Evolutionary conservation across 2,329 filamentous ascomycete genomes (phyloP).

Genomic region (Fusarium lateritium): DNA sequence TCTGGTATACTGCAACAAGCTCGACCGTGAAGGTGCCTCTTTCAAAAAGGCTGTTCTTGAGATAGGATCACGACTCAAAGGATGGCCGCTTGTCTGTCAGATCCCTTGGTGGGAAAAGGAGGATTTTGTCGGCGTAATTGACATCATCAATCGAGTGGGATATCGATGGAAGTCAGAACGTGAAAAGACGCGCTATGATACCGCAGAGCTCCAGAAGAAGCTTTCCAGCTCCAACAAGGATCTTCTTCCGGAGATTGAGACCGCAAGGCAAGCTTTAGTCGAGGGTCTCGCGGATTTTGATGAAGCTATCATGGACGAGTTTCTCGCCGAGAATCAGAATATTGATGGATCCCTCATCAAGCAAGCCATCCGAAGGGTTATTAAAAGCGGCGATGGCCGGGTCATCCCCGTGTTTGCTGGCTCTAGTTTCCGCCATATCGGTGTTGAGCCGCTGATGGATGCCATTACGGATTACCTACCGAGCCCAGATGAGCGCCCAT

Average conservation of each 20-base stretch:
- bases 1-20: conserved; percentile 83
- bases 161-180: conserved; percentile 75
- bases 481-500: conserved; percentile 83
- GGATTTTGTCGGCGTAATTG: conserved; percentile 85
- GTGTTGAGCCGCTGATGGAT: conserved; percentile 92
- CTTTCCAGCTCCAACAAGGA: conserved; percentile 63
- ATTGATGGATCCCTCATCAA: conserved; percentile 78
- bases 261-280: conserved; percentile 82
- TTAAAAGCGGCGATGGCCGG: conserved; percentile 77
- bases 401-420: conserved; percentile 91
- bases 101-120: conserved; percentile 95
- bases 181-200: conserved; percentile 56
- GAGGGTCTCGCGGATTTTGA: conserved; percentile 92
- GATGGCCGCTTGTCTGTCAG: conserved; percentile 92
- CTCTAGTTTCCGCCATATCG: conserved; percentile 93
- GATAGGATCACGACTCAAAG: conserved; percentile 82
- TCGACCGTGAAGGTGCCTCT: conserved; percentile 81
- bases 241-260: conserved; percentile 77
- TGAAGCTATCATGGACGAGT: conserved; percentile 86
- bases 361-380: conserved; percentile 79
- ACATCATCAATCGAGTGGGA: conserved; percentile 82
- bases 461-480: conserved; percentile 90
- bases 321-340: conserved; percentile 83
- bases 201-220: conserved; percentile 54
- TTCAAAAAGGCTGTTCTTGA: conserved; percentile 91